Evolutionary conservation across 495 filamentous ascomycete genomes (phyloP).

Genomic region (Filosporella fistucella): DNA sequence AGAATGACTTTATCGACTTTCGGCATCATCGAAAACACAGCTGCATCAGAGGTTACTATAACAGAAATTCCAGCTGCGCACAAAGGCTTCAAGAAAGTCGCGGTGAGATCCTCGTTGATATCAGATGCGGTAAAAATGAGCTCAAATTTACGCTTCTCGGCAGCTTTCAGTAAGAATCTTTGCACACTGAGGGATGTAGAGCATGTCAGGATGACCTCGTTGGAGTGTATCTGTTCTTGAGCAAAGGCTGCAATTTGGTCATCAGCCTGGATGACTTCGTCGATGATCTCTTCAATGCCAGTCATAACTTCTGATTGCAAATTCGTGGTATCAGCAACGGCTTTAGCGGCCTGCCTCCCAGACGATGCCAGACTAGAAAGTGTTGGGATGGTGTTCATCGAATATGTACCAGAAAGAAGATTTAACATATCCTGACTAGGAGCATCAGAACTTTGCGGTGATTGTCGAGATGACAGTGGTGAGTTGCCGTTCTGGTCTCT

Average conservation of each 20-base stretch:
- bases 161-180: constrained; percentile 79
- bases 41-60: constrained; percentile 76
- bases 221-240: constrained; percentile 83
- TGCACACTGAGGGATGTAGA: constrained; percentile 77
- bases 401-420: constrained; percentile 55
- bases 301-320: constrained; percentile 84
- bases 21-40: constrained; percentile 87
- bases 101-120: constrained; percentile 55
- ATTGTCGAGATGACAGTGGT: constrained; percentile 3
- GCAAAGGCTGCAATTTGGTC: constrained; percentile 84
- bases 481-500: constrained; percentile 8
- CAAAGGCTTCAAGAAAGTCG: constrained; percentile 67
- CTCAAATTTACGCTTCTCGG: constrained; percentile 81
- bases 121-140: constrained; percentile 73
- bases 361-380: constrained; percentile 24
- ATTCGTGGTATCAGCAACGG: constrained; percentile 33
- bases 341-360: constrained; percentile 15
- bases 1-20: constrained; percentile 92
- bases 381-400: constrained; percentile 27
- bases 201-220: constrained; percentile 84
- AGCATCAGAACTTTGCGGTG: constrained; percentile 29
- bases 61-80: constrained; percentile 72
- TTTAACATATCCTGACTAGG: constrained; percentile 61
- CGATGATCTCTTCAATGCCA: constrained; percentile 85
- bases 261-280: constrained; percentile 83